Conservation (phyloP, 306 rosid species). For the Betula pendula region DNA sequence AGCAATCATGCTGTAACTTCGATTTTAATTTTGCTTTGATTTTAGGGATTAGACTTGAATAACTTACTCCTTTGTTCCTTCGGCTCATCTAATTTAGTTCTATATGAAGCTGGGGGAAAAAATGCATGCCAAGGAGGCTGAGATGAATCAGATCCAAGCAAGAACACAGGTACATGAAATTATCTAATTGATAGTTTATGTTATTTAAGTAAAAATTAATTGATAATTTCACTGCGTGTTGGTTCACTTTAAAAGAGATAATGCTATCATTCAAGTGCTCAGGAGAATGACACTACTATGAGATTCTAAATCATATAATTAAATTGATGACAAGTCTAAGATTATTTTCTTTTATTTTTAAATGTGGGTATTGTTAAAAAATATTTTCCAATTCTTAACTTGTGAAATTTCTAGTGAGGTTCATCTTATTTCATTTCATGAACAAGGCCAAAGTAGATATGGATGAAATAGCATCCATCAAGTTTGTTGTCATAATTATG, state of each 20-base stretch:
- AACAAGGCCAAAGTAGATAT: background rate
- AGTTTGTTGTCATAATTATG: background rate
- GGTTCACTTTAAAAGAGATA: background rate
- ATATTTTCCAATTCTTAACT: background rate
- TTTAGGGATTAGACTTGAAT: constrained; percentile 17
- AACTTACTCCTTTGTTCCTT: constrained; percentile 20
- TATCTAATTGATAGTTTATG: constrained; percentile 2
- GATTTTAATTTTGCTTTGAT: background rate
- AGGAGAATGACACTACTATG: background rate
- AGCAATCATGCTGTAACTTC: constrained; percentile 20
- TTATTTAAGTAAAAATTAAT: constrained; percentile 1
- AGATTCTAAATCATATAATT: background rate
- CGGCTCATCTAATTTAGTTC: constrained; percentile 45
- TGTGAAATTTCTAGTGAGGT: background rate
- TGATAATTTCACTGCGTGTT: constrained; percentile 5
- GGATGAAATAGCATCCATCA: background rate
- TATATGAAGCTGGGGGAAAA: constrained; percentile 54
- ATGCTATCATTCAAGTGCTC: background rate
- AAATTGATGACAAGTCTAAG: background rate
- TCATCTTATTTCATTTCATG: background rate
- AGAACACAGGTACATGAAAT: constrained; percentile 46
- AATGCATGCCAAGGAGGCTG: constrained; percentile 58
- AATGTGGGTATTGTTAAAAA: background rate
- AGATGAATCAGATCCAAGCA: constrained; percentile 58
- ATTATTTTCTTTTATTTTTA: background rate